Percentiles rank a stretch among this genome's conserved stretches.
Evolutionary conservation across 176 grass and related monocot species (phyloP).

Genomic region (Miscanthus lutarioriparius): DNA sequence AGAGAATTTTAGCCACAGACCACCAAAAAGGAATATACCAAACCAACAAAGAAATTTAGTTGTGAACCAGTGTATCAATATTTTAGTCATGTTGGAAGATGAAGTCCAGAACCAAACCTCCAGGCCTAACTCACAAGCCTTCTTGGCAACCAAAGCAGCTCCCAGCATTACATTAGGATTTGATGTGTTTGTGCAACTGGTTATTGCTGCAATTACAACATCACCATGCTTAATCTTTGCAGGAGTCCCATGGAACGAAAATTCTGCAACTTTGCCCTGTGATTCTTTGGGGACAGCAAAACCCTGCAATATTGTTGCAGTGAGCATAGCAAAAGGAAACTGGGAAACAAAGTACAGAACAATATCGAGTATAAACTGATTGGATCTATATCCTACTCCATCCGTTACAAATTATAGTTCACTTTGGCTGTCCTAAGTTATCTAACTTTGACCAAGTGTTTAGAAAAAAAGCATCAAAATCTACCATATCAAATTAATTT

Average conservation of each 20-base stretch:
- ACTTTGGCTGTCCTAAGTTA: not conserved
- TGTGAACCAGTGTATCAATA: slow-evolving; percentile 11
- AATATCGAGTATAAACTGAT: not conserved
- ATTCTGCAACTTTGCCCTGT: slow-evolving; percentile 83
- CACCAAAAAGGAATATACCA: not conserved
- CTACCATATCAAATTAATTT: not conserved
- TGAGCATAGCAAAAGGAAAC: slow-evolving; percentile 26
- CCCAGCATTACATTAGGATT: slow-evolving; percentile 99
- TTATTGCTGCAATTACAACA: slow-evolving; percentile 99
- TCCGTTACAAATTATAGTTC: not conserved
- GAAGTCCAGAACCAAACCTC: slow-evolving; percentile 54
- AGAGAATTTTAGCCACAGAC: not conserved
- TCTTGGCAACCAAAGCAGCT: slow-evolving; percentile 96
- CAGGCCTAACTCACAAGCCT: slow-evolving; percentile 93
- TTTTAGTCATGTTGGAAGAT: not conserved
- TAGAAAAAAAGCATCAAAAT: not conserved
- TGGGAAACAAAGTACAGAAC: not conserved
- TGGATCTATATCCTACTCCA: not conserved
- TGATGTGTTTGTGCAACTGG: slow-evolving; percentile 98
- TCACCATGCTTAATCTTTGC: slow-evolving; percentile 91
- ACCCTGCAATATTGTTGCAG: slow-evolving; percentile 54
- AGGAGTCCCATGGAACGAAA: slow-evolving; percentile 80
- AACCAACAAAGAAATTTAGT: slow-evolving; percentile 15
- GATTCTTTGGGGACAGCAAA: slow-evolving; percentile 97
- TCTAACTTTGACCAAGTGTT: not conserved